Evolutionary conservation across 768 basidiomycete species (phyloP).

Genomic region (Coprinopsis marcescibilis): DNA sequence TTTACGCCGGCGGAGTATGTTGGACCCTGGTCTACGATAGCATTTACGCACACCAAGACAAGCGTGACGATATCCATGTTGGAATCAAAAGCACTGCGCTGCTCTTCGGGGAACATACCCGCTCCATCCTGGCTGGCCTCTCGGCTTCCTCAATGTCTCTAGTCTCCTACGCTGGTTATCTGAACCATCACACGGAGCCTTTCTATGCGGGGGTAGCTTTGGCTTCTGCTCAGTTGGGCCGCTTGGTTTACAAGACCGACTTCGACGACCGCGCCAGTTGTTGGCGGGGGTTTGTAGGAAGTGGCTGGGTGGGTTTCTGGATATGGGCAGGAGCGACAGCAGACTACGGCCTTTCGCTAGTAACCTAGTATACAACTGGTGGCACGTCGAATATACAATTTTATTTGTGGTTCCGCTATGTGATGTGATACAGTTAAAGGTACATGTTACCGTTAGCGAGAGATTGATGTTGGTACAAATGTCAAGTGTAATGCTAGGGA

Average conservation of each 20-base stretch:
- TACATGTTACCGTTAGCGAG: too few species aligned
- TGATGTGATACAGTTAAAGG: too few species aligned
- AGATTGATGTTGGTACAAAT: background rate
- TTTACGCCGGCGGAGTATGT: constrained; percentile 84
- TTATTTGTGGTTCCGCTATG: background rate
- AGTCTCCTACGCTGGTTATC: constrained; percentile 71
- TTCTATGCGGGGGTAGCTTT: constrained; percentile 79
- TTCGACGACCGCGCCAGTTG: constrained; percentile 75
- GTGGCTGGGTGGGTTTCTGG: constrained; percentile 86
- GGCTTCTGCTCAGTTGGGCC: constrained; percentile 70
- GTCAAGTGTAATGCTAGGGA: background rate
- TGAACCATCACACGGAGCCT: constrained; percentile 69
- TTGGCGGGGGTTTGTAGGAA: constrained; percentile 85
- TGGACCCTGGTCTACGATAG: constrained; percentile 98
- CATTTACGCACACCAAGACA: constrained; percentile 98
- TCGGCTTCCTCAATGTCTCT: constrained; percentile 69
- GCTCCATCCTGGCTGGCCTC: constrained; percentile 68
- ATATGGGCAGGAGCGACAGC: constrained; percentile 75
- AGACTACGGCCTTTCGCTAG: constrained; percentile 50
- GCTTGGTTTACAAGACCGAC: constrained; percentile 69
- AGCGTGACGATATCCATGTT: constrained; percentile 78
- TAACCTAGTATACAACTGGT: too few species aligned
- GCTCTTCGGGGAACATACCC: constrained; percentile 75
- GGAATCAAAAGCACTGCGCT: constrained; percentile 94
- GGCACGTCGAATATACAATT: background rate